A percentile compares a stretch with the other conserved stretches of the same genome.
Conservation (phyloP, 78 protist species). For the Dictyostelium intermedium region DNA sequence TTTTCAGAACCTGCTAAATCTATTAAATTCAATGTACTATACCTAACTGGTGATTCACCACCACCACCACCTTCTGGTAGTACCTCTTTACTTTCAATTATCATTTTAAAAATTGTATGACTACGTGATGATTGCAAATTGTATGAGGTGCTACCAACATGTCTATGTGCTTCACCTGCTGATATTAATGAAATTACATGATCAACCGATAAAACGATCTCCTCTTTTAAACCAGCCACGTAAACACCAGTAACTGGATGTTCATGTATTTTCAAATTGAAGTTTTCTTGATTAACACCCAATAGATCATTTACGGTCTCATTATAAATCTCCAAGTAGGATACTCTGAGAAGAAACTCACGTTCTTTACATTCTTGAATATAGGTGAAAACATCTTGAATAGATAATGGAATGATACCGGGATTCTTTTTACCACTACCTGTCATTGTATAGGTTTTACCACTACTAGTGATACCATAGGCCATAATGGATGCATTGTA, state of each 20-base stretch:
- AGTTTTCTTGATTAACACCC: slow-evolving; percentile 31
- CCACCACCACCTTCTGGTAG: neutral
- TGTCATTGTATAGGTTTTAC: neutral
- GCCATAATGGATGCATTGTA: slow-evolving; percentile 83
- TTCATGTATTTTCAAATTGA: slow-evolving; percentile 72
- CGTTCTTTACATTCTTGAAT: slow-evolving; percentile 49
- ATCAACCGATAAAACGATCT: slow-evolving; percentile 78
- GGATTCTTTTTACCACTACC: slow-evolving; percentile 30
- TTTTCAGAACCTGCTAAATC: slow-evolving; percentile 95
- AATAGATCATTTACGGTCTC: slow-evolving; percentile 86
- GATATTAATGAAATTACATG: slow-evolving; percentile 77
- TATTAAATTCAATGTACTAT: slow-evolving; percentile 81
- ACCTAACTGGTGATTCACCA: slow-evolving; percentile 1
- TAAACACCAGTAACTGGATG: slow-evolving; percentile 39
- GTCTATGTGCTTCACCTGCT: slow-evolving; percentile 79
- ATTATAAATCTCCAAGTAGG: slow-evolving; percentile 91
- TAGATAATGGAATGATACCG: slow-evolving; percentile 72
- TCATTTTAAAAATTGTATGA: slow-evolving; percentile 92
- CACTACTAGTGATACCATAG: slow-evolving; percentile 85
- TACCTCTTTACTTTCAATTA: slow-evolving; percentile 70
- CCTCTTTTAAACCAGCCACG: slow-evolving; percentile 83
- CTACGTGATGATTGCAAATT: slow-evolving; percentile 91
- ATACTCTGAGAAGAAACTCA: slow-evolving; percentile 83
- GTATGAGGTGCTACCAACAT: slow-evolving; percentile 86
- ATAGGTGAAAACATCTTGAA: slow-evolving; percentile 53